Evolutionary conservation across 2,329 filamentous ascomycete species (phyloP).

Genomic region (Phyllosticta citriasiana): DNA sequence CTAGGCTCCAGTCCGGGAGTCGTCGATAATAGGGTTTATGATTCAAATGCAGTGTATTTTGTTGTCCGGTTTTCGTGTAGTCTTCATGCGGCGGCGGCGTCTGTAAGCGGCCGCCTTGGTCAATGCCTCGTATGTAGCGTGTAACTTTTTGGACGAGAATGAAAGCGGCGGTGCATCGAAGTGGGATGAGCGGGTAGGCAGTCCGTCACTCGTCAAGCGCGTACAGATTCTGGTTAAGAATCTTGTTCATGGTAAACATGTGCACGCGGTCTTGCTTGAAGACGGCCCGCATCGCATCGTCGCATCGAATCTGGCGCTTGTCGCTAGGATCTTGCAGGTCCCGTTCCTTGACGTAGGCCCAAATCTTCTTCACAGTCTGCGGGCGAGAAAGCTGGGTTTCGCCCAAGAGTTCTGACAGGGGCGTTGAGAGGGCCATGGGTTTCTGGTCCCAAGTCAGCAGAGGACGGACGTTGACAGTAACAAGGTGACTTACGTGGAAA

Average conservation of each 20-base stretch:
- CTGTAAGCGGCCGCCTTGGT: neutral
- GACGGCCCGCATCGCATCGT: slow-evolving; percentile 80
- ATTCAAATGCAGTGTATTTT: neutral
- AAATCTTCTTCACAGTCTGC: slow-evolving; percentile 92
- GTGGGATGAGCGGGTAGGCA: neutral
- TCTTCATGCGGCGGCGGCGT: neutral
- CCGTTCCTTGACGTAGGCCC: slow-evolving; percentile 85
- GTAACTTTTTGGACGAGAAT: neutral
- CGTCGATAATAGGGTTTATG: neutral
- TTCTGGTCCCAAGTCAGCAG: slow-evolving; percentile 37
- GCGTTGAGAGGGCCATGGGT: slow-evolving; percentile 62
- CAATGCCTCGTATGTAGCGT: neutral
- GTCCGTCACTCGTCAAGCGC: slow-evolving; percentile 57
- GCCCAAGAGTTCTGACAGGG: slow-evolving; percentile 60
- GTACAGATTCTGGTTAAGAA: slow-evolving; percentile 82
- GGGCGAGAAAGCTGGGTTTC: slow-evolving; percentile 77
- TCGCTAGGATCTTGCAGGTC: slow-evolving; percentile 84
- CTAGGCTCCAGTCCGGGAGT: neutral
- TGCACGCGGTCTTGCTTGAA: slow-evolving; percentile 88
- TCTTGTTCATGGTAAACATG: slow-evolving; percentile 99
- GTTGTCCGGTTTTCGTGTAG: neutral
- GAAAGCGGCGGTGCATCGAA: neutral
- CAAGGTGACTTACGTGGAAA: slow-evolving; percentile 60
- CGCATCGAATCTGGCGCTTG: slow-evolving; percentile 86
- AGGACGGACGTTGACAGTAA: neutral